phyloP scores from a whole-genome alignment of 2,329 filamentous ascomycete species.

The Hymenoscyphus occultus region DNA sequence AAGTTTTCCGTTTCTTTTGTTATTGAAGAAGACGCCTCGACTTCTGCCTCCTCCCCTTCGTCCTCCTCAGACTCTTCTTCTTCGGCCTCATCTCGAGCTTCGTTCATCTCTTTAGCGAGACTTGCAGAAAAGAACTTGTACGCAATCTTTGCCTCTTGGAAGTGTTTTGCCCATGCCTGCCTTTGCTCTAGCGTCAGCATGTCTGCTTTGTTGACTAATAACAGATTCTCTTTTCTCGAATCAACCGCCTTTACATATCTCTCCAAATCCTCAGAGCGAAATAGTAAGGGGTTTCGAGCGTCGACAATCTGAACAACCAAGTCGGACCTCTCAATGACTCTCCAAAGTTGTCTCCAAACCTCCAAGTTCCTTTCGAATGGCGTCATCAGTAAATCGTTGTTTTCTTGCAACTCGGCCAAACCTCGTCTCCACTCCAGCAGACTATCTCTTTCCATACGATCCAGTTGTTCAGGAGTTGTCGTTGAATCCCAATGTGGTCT shows the following conservation, averaged over 20 bases:
- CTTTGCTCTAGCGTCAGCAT: slow-evolving; percentile 94
- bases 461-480: slow-evolving; percentile 81
- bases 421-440: slow-evolving; percentile 87
- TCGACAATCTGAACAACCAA: slow-evolving; percentile 98
- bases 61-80: slow-evolving; percentile 47
- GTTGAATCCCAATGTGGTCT: slow-evolving; percentile 83
- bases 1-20: slow-evolving; percentile 41
- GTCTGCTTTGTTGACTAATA: slow-evolving; percentile 97
- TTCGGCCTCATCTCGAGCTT: slow-evolving; percentile 59
- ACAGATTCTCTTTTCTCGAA: slow-evolving; percentile 79
- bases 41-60: slow-evolving; percentile 22
- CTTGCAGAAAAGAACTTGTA: slow-evolving; percentile 97
- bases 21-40: slow-evolving; percentile 20
- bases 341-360: slow-evolving; percentile 96
- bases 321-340: slow-evolving; percentile 95
- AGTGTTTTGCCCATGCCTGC: slow-evolving; percentile 80
- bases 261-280: slow-evolving; percentile 91
- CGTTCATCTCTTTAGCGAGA: slow-evolving; percentile 84
- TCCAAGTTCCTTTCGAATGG: slow-evolving; percentile 97
- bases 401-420: slow-evolving; percentile 88
- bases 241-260: slow-evolving; percentile 92
- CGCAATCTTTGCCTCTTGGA: slow-evolving; percentile 74
- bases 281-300: slow-evolving; percentile 89
- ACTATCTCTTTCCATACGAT: slow-evolving; percentile 72
- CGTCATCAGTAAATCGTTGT: slow-evolving; percentile 92